A percentile compares a stretch with the other conserved stretches of the same genome.
phyloP scores from a whole-genome alignment of 208 protist genomes.

The Vickermania ingenoplastis region DNA sequence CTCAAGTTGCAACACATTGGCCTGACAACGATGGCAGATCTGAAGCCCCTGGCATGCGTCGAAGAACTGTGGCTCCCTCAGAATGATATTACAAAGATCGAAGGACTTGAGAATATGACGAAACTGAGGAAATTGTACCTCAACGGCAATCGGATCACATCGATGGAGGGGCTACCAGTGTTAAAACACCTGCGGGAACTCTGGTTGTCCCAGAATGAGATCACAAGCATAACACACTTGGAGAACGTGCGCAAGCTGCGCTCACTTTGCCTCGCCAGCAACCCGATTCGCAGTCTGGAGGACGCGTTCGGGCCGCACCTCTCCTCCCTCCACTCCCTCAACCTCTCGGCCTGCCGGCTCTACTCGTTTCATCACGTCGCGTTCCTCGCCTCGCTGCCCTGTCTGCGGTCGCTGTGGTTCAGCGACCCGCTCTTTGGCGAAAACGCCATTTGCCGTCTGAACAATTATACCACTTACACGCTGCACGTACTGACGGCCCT shows the following conservation, averaged over 20 bases:
- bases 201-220: conserved; percentile 75
- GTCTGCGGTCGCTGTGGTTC: conserved; percentile 68
- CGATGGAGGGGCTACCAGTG: conserved; percentile 59
- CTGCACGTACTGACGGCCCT: conserved; percentile 62
- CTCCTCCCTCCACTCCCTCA: conserved; percentile 74
- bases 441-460: conserved; percentile 86
- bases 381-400: conserved; percentile 54
- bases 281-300: conserved; percentile 52
- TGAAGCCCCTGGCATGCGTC: conserved; percentile 50
- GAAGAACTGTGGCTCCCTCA: conserved; percentile 88
- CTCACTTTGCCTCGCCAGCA: conserved; percentile 67
- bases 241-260: conserved; percentile 50
- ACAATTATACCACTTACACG: conserved; percentile 91
- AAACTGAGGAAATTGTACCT: conserved; percentile 72
- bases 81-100: conserved; percentile 69
- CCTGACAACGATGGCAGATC: conserved; percentile 54
- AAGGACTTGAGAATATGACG: conserved; percentile 63
- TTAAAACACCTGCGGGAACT: conserved; percentile 58
- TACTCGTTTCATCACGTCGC: conserved; percentile 80
- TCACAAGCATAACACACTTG: conserved; percentile 38
- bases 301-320: conserved; percentile 35
- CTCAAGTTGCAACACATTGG: conserved; percentile 75
- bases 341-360: conserved; percentile 82
- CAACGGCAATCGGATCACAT: conserved; percentile 74
- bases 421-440: conserved; percentile 88